A percentile compares a stretch with the other conserved stretches of the same genome.
Evolutionary conservation across 495 filamentous ascomycete genomes (phyloP).

Genomic region (Podospora pseudopauciseta): DNA sequence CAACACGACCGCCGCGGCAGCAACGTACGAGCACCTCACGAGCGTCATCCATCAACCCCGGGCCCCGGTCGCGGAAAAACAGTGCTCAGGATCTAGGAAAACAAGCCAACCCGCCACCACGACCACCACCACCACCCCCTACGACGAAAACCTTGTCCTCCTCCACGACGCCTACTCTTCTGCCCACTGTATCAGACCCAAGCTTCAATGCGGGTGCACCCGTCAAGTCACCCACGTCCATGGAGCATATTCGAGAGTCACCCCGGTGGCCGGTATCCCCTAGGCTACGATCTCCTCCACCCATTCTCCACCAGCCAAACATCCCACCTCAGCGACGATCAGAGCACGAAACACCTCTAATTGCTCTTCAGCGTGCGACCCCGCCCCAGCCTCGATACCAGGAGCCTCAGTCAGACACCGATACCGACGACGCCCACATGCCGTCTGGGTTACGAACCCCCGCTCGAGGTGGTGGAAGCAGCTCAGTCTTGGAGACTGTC

Average conservation of each 20-base stretch:
- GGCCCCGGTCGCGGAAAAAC: constrained; percentile 64
- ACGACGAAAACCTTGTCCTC: constrained; percentile 60
- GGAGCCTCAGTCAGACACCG: constrained; percentile 43
- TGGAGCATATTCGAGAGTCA: constrained; percentile 53
- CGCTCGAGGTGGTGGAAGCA: constrained; percentile 61
- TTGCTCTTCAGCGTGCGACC: constrained; percentile 53
- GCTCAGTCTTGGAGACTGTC: constrained; percentile 81
- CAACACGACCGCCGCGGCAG: constrained; percentile 37
- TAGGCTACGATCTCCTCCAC: constrained; percentile 65
- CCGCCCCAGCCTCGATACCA: constrained; percentile 41
- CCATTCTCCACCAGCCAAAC: constrained; percentile 44
- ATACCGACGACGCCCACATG: constrained; percentile 51
- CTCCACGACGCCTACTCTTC: constrained; percentile 55
- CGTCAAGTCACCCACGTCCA: constrained; percentile 54
- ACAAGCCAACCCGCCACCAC: constrained; percentile 53
- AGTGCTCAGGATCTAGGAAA: constrained; percentile 58
- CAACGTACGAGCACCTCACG: constrained; percentile 27
- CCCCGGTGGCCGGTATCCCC: constrained; percentile 67
- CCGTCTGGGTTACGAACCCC: constrained; percentile 60
- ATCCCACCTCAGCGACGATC: constrained; percentile 41
- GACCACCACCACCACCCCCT: constrained; percentile 42
- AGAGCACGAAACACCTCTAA: constrained; percentile 48
- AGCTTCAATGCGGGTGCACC: constrained; percentile 51
- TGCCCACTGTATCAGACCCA: constrained; percentile 54
- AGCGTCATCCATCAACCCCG: constrained; percentile 30